These are phyloP conservation scores for Microbotryum saponariae DNA, from an alignment of 1,284 basidiomycete species.

Conservation along the genomic window DNA sequence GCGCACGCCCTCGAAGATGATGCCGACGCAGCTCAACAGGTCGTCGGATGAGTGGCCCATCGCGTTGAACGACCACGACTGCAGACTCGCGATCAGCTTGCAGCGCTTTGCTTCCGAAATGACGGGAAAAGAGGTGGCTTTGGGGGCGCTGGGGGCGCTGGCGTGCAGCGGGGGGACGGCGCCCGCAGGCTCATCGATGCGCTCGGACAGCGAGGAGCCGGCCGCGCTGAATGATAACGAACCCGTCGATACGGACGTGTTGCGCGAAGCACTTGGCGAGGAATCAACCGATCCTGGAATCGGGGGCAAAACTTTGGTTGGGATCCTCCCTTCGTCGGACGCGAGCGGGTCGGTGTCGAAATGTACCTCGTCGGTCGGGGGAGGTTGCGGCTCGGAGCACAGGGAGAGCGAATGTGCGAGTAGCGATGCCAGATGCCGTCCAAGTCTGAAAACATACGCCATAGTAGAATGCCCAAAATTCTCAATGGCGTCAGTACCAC, in stretches of 20 bases:
- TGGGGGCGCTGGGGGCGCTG: constrained; percentile 4
- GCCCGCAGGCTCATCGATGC: background rate
- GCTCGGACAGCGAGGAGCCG: constrained; percentile 9
- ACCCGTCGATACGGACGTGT: constrained; percentile 25
- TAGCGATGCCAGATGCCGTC: constrained; percentile 36
- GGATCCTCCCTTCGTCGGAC: background rate
- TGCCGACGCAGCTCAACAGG: constrained; percentile 65
- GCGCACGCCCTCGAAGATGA: constrained; percentile 55
- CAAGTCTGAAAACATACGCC: constrained; percentile 25
- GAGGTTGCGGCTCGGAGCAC: constrained; percentile 19
- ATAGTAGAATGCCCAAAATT: too few species aligned
- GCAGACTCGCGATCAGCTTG: constrained; percentile 54
- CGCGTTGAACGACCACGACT: constrained; percentile 80
- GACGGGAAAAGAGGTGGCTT: constrained; percentile 21
- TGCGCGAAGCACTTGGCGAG: constrained; percentile 19
- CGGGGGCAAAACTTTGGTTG: background rate
- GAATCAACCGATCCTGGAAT: constrained; percentile 25
- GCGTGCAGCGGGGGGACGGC: background rate
- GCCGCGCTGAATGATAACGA: constrained; percentile 14
- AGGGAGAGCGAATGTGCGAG: constrained; percentile 37
- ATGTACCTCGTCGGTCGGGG: background rate
- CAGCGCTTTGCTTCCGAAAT: constrained; percentile 22
- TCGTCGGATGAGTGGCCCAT: constrained; percentile 70
- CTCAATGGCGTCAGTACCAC: too few species aligned
- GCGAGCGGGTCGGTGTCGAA: background rate